Evolutionary conservation across 1,139 yeast species (phyloP), one percentile per base, ranked within the genome.

Genomic region (Arxiozyma telluris): DNA sequence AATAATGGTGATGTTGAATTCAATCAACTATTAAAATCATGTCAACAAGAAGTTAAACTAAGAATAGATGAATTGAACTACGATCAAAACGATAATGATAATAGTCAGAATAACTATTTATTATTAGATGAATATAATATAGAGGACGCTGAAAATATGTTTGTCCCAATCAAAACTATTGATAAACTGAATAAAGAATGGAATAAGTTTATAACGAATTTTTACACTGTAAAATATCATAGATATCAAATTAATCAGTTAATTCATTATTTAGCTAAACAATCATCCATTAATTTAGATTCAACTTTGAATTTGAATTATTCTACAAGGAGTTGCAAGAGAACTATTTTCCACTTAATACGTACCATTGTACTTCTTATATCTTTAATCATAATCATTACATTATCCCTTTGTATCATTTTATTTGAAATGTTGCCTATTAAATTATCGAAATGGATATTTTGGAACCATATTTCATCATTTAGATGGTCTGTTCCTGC

Each of bases 161-260:
- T 44, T 44, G 30, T 34, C 4, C 38, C 38, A 6, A 25, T 44
- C 18, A 44, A 44, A 44, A 25, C 4, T 20, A 42, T 64, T 52
- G 59, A 58, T 5, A 64, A 62, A 54, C 50, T 66, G 42, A 67
- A 67, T 50, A 55, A 57, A 21, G 55, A 52, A 30, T 67, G 63
- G 55, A 66, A 67, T 49, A 61, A 61, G 17, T 67, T 67, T 50
- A 57, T 59, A 27, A 62, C 64, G 4, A 60, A 65, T 47, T 67
- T 64, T 52, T 66, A 65, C 54, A 66, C 65, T 47, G 64, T 57
- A 50, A 51, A 62, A 22, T 65, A 67, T 55, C 58, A 58, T 50
- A 59, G 61, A 50, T 58, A 59, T n/a, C 58, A 60, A 39, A 64
- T 68, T n/a, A 59, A 65, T 53, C 52, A 53, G 7, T 63, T 66